These are phyloP conservation scores for Drechslerella stenobrocha DNA, from an alignment of 2,329 filamentous ascomycete genomes.

Conservation along the genomic window DNA sequence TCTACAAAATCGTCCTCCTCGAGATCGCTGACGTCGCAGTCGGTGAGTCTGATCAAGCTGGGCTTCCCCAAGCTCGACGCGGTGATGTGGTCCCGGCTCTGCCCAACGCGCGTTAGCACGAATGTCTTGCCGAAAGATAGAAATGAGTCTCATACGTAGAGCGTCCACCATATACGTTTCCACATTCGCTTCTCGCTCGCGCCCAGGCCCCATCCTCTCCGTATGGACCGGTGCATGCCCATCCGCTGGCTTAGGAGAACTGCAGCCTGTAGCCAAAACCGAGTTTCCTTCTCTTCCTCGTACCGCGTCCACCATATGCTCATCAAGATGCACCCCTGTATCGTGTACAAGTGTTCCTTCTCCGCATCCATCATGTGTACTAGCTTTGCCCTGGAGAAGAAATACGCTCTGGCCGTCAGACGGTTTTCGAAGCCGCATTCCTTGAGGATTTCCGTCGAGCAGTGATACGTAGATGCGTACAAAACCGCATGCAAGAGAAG, in stretches of 20 bases:
- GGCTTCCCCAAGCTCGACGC: conserved; percentile 46
- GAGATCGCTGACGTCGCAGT: conserved; percentile 37
- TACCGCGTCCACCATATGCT: conserved; percentile 47
- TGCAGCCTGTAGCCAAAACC: conserved; percentile 42
- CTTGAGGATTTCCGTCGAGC: conserved; percentile 25
- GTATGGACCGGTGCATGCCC: conserved; percentile 46
- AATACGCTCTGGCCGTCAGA: conserved; percentile 42
- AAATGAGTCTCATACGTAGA: conserved; percentile 46
- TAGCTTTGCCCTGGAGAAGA: conserved; percentile 42
- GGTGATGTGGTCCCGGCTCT: conserved; percentile 47
- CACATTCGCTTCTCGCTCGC: conserved; percentile 45
- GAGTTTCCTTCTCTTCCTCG: conserved; percentile 44
- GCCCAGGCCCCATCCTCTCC: conserved; percentile 35
- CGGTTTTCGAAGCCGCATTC: conserved; percentile 45
- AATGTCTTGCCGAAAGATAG: not conserved
- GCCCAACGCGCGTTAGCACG: not conserved
- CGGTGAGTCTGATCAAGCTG: conserved; percentile 29
- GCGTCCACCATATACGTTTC: conserved; percentile 47
- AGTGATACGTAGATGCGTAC: conserved; percentile 33
- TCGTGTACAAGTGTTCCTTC: conserved; percentile 43
- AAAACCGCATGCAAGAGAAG: conserved; percentile 37
- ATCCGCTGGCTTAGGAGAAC: conserved; percentile 42
- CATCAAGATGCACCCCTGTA: conserved; percentile 43
- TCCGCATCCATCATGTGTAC: conserved; percentile 47
- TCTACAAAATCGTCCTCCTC: conserved; percentile 42